Evolutionary conservation across 768 basidiomycete genomes (phyloP).

Genomic region (Daedaleopsis nitida): DNA sequence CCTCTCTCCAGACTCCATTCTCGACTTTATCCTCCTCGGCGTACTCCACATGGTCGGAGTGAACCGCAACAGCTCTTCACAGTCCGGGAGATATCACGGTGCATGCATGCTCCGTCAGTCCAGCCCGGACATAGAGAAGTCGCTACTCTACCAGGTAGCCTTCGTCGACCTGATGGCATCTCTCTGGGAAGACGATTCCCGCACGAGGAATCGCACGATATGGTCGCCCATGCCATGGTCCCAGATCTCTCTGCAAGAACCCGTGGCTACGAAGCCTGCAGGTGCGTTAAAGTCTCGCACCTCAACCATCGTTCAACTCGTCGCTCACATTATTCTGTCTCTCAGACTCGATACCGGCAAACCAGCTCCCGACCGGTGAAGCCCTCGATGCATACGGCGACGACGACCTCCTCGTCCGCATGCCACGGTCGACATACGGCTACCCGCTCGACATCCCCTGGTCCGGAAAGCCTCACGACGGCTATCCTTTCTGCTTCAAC

Average conservation of each 20-base stretch:
- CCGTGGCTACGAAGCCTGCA: neutral
- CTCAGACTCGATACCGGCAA: neutral
- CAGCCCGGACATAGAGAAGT: neutral
- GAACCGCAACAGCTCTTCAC: neutral
- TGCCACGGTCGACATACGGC: neutral
- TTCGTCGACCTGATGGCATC: neutral
- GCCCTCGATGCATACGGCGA: neutral
- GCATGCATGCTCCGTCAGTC: neutral
- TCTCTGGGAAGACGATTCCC: neutral
- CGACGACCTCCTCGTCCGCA: neutral
- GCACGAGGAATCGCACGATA: neutral
- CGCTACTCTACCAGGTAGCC: neutral
- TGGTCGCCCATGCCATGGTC: neutral
- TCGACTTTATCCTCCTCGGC: slow-evolving; percentile 1
- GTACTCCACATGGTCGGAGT: neutral
- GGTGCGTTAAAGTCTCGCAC: neutral
- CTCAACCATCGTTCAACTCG: neutral
- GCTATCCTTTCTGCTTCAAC: neutral
- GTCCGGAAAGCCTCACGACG: neutral
- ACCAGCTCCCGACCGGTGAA: neutral
- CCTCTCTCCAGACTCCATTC: neutral
- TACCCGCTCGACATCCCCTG: slow-evolving; percentile 1
- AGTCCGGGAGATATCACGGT: neutral
- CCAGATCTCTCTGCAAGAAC: neutral
- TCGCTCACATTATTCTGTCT: neutral